These are phyloP conservation scores for Poronia punctata DNA, from an alignment of 495 filamentous ascomycete genomes.

Conservation along the genomic window DNA sequence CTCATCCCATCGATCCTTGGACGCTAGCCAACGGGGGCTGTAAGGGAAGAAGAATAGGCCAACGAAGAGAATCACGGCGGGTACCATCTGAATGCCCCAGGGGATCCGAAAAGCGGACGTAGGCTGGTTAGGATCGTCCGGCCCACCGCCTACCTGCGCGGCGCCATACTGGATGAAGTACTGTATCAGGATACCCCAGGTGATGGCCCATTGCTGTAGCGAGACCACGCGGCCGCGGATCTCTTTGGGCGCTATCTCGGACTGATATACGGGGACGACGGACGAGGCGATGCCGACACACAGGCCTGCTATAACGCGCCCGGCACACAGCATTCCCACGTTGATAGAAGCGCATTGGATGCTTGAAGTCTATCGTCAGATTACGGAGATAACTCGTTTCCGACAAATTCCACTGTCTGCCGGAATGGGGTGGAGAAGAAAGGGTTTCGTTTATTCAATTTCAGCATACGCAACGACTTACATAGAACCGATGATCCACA, in stretches of 20 bases:
- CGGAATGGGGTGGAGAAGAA: no score
- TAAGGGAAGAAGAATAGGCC: constrained; percentile 67
- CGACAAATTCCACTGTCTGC: no score
- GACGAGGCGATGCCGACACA: constrained; percentile 70
- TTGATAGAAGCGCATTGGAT: constrained; percentile 55
- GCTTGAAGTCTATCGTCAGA: no score
- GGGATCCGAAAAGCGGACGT: constrained; percentile 63
- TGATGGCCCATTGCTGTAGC: constrained; percentile 71
- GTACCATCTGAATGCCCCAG: constrained; percentile 67
- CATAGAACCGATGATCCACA: constrained; percentile 66
- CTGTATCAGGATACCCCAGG: constrained; percentile 61
- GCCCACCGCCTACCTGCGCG: constrained; percentile 54
- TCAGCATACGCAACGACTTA: constrained; percentile 19
- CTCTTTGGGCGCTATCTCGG: constrained; percentile 71
- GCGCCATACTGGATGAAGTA: constrained; percentile 69
- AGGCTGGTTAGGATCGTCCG: constrained; percentile 49
- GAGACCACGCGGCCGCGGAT: constrained; percentile 72
- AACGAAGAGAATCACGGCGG: constrained; percentile 55
- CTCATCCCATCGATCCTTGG: constrained; percentile 71
- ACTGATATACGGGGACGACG: constrained; percentile 71
- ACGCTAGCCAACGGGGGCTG: constrained; percentile 69
- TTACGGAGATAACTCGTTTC: no score
- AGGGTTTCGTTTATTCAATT: background rate
- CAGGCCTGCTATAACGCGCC: constrained; percentile 64
- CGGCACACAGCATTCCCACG: constrained; percentile 58